Base-by-base conservation (phyloP, 1,284 basidiomycete species). In the Caloboletus inedulis region DNA sequence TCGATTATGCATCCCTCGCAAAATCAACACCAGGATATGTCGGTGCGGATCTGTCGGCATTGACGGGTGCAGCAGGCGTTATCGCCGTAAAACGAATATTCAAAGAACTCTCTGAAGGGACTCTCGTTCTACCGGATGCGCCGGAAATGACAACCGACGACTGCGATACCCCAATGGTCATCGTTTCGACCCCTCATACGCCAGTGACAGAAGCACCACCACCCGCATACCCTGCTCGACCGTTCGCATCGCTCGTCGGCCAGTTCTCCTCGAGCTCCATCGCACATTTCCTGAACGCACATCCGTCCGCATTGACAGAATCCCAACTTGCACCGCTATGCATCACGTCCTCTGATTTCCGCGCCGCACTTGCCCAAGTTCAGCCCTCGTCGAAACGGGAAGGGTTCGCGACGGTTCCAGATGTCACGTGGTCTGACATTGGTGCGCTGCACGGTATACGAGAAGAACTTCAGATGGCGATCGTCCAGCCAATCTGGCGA, bases 11-110 rank as follows among this genome's bases (percentile, higher is more conserved):
- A 13, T 78, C 80, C 1, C 77, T 99, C 14, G 96, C 96, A 14
- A 95, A 94, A 71, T 83, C 89, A 1, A 99, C 96, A 0, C 97
- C 97, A 2, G 96, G 96, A 0, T 99, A 97, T 65, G 96, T 98
- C 9, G 95, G 96, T 34, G 96, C 96, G 0, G 96, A 99, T 74
- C 72, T 99, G 27, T 85, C 91, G 0, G 90, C 94, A 0, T 73
- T 98, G 9, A 94, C 94, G 0, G 90, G 93, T 7, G 94, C 94
- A 23, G 96, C 96, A 0, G 96, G 96, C 7, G 92, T 98, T 54
- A 88, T 94, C 43, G 94, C 96, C 0, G 94, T 99, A 39, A 98
- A 98, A 72, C 83, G 96, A 25, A 98, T 99, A 62, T 98, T 98
- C 70, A 81, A 89, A 68, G 80, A 88, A 59, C 73, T 98, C 5